Percentiles rank a stretch among this genome's conserved stretches.
These are phyloP conservation scores for Hypseocharis bilobata DNA, from an alignment of 441 rosid genomes.

Conservation along the genomic window DNA sequence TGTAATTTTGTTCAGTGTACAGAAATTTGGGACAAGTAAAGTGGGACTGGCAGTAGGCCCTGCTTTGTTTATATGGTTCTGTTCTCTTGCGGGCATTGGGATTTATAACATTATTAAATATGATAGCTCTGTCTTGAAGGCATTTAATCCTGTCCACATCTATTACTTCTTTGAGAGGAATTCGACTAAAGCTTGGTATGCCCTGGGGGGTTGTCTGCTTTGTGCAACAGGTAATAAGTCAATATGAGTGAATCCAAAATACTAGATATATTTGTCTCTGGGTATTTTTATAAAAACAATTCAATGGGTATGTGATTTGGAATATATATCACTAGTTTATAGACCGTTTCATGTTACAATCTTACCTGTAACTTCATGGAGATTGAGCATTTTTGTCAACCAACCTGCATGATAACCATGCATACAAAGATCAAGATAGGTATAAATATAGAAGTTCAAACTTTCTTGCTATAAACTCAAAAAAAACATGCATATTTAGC, in stretches of 20 bases:
- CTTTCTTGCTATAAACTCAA: neutral
- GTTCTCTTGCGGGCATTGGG: conserved; percentile 80
- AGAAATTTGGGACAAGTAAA: conserved; percentile 95
- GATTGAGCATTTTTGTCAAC: neutral
- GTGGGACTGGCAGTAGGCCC: conserved; percentile 90
- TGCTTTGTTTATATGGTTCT: conserved; percentile 88
- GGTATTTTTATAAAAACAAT: neutral
- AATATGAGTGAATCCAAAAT: conserved; percentile 3
- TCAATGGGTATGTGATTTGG: neutral
- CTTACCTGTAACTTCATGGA: neutral
- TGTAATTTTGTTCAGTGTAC: conserved; percentile 85
- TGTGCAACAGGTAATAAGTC: conserved; percentile 73
- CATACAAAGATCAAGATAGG: neutral
- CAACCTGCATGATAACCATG: neutral
- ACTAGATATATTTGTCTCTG: neutral
- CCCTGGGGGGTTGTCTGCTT: conserved; percentile 93
- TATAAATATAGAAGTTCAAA: neutral
- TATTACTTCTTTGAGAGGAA: conserved; percentile 80
- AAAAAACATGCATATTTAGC: neutral
- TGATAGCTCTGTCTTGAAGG: conserved; percentile 62
- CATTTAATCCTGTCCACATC: conserved; percentile 83
- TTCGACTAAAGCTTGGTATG: conserved; percentile 72
- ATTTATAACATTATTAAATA: conserved; percentile 71
- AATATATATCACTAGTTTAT: neutral
- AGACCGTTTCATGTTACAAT: neutral